phyloP scores from a whole-genome alignment of 768 basidiomycete genomes.

The Boletus eberwhitei region DNA sequence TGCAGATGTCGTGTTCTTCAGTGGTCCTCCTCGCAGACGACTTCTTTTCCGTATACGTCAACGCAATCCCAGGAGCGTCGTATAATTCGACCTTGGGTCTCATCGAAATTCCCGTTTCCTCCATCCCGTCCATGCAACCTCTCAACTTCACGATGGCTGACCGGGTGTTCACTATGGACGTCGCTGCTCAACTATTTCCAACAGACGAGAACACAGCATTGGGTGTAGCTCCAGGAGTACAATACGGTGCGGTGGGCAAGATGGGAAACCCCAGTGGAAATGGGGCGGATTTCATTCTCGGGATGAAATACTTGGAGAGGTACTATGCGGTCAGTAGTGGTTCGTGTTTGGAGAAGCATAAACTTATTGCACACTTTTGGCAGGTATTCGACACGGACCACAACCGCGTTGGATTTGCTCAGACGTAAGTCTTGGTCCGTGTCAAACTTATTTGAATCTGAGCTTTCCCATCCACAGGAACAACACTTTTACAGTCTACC shows the following conservation, averaged over 20 bases:
- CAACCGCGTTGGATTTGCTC: constrained; percentile 19
- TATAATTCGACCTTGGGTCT: background rate
- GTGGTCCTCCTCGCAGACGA: constrained; percentile 23
- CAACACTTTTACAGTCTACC: constrained; percentile 15
- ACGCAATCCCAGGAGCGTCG: constrained; percentile 16
- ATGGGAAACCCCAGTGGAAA: background rate
- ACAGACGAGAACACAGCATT: constrained; percentile 9
- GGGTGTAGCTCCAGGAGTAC: constrained; percentile 9
- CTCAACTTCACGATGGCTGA: constrained; percentile 16
- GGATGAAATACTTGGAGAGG: background rate
- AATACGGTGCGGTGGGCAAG: constrained; percentile 5
- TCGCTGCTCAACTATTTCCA: constrained; percentile 23
- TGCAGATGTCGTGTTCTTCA: background rate
- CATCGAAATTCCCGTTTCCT: constrained; percentile 13
- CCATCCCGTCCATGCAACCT: constrained; percentile 14
- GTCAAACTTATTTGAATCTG: background rate
- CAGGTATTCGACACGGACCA: constrained; percentile 24
- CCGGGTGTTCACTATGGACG: constrained; percentile 11
- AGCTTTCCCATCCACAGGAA: constrained; percentile 9
- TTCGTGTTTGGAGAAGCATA: background rate
- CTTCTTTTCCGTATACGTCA: constrained; percentile 14
- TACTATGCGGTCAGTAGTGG: constrained; percentile 2
- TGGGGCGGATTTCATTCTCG: background rate
- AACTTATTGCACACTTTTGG: background rate
- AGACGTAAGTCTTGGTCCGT: constrained; percentile 17